Percentiles rank a stretch among this genome's conserved stretches.
Conservation (phyloP, 2,329 filamentous ascomycete genomes). For the Paraphoma chrysanthemicola region DNA sequence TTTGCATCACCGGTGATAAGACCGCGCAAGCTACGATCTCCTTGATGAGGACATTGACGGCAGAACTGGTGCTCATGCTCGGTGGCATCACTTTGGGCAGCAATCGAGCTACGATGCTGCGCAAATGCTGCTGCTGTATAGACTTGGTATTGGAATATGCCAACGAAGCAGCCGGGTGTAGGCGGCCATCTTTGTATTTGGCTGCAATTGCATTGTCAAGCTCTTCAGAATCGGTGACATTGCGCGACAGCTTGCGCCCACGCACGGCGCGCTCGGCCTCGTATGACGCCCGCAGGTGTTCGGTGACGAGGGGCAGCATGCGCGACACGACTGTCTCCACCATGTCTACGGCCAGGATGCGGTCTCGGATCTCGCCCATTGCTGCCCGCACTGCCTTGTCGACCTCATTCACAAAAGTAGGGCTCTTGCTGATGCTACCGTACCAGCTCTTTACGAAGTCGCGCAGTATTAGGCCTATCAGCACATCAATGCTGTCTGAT, state of each 20-base stretch:
- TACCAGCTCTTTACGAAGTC: slow-evolving; percentile 95
- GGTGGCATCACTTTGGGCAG: slow-evolving; percentile 77
- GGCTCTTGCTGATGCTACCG: slow-evolving; percentile 79
- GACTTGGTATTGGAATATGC: slow-evolving; percentile 84
- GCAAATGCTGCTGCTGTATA: slow-evolving; percentile 87
- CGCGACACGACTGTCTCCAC: slow-evolving; percentile 83
- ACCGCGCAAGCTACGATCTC: slow-evolving; percentile 96
- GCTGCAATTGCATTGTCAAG: slow-evolving; percentile 93
- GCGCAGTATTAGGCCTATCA: slow-evolving; percentile 77
- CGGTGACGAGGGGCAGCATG: slow-evolving; percentile 85
- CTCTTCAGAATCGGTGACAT: slow-evolving; percentile 95
- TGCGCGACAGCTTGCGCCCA: slow-evolving; percentile 85
- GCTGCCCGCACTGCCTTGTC: slow-evolving; percentile 80
- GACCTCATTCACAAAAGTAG: slow-evolving; percentile 83
- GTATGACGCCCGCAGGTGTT: slow-evolving; percentile 88
- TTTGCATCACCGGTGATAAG: slow-evolving; percentile 78
- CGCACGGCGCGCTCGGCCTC: slow-evolving; percentile 86
- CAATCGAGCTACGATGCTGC: slow-evolving; percentile 74
- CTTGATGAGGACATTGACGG: slow-evolving; percentile 79
- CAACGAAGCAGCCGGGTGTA: slow-evolving; percentile 85
- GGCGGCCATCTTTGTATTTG: slow-evolving; percentile 86
- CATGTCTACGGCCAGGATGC: slow-evolving; percentile 77
- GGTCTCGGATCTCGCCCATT: slow-evolving; percentile 73
- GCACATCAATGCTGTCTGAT: slow-evolving; percentile 78
- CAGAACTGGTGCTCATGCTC: slow-evolving; percentile 77